Base-by-base conservation (phyloP, 169 alveolate species). In the Cryptosporidium sp. region DNA sequence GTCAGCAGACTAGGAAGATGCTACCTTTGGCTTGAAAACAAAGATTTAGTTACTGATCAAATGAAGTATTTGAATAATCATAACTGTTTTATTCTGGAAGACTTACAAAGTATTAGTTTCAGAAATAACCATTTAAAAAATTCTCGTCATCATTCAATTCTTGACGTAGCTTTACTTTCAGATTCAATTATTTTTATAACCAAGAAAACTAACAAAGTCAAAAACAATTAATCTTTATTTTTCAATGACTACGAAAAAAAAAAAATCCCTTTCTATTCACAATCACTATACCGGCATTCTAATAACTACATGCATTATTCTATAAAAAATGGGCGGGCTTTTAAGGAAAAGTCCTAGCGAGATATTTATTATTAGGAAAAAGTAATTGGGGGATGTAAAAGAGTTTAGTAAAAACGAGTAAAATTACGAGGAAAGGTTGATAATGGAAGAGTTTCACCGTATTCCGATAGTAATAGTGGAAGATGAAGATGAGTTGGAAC, bases 381-480 rank as follows among this genome's bases (percentile, higher is more conserved):
- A 18, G 12, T 56, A 56, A 3, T 23, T n/a, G 7, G 35, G 35
- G 67, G 67, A 42, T 42, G 48, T 7, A 42, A 42, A 42, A 42
- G 16, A 42, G 16, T 12, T 42, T 42, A 14, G 48, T 14, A 12
- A 42, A 42, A 42, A 42, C 48, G 10, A 42, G 14, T 42, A 1
- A 9, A 42, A 42, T 56, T 16, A 56, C 35, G 0, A 65, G 72
- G 2, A 35, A 21, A 35, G 51, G 23, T 23, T 33, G 21, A 56
- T 14, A 65, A 80, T 80, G 89, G 89, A 80, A 42, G 89, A 80
- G 39, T 80, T 62, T 45, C 67, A 80, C 35, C 61, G 89, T 6
- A 80, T 80, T 61, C 89, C 89, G 23, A 62, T 80, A 80, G 56
- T 80, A 39, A 42, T 80, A 14, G 75, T 61, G 10, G 75, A 65